Evolutionary conservation across 2,329 filamentous ascomycete genomes (phyloP).

Genomic region (Xylaria sp.): DNA sequence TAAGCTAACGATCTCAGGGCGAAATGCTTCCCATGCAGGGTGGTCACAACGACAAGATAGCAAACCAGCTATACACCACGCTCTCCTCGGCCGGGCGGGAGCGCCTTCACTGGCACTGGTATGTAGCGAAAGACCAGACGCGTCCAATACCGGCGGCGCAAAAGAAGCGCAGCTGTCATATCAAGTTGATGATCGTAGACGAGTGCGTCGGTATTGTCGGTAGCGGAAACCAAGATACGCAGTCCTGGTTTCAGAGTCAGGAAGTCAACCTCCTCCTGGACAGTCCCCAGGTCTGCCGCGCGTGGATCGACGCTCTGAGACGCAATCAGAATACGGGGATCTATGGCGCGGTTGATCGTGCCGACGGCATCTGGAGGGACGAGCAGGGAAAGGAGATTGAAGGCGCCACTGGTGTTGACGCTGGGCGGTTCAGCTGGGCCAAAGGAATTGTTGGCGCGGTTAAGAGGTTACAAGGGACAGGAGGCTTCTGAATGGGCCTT

Average conservation of each 20-base stretch:
- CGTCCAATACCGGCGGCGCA: conserved; percentile 73
- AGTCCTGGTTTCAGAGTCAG: conserved; percentile 81
- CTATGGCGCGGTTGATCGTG: conserved; percentile 63
- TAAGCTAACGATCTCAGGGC: conserved; percentile 57
- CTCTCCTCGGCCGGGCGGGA: conserved; percentile 62
- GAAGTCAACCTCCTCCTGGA: conserved; percentile 83
- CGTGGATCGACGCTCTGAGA: conserved; percentile 71
- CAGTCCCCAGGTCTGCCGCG: conserved; percentile 66
- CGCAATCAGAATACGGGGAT: conserved; percentile 74
- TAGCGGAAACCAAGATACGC: conserved; percentile 83
- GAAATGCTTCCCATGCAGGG: conserved; percentile 81
- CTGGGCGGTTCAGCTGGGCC: conserved; percentile 51
- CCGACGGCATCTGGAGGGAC: conserved; percentile 73
- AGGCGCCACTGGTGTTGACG: conserved; percentile 65
- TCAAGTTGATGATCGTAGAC: conserved; percentile 82
- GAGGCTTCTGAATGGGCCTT: conserved; percentile 43
- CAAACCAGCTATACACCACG: conserved; percentile 66
- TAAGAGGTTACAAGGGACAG: conserved; percentile 46
- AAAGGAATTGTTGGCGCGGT: conserved; percentile 47
- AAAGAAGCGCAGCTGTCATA: conserved; percentile 76
- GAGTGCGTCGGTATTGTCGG: conserved; percentile 75
- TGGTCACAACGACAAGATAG: conserved; percentile 79
- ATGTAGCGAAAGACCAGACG: conserved; percentile 79
- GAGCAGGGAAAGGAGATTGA: conserved; percentile 55
- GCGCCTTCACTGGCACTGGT: conserved; percentile 72